Evolutionary conservation across 2,329 filamentous ascomycete species (phyloP).

Genomic region (Alternaria ethzedia): DNA sequence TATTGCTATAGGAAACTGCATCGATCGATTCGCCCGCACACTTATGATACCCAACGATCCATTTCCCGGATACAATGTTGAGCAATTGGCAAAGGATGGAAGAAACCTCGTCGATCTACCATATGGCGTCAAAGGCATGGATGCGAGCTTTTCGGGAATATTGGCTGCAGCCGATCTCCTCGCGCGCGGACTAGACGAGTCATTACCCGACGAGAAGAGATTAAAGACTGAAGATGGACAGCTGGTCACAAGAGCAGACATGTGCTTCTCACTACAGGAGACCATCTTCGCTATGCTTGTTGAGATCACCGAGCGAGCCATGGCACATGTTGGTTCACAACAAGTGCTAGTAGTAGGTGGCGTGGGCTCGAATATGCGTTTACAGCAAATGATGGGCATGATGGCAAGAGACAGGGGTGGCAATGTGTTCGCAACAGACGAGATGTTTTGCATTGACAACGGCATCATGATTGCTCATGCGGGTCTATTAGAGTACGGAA

Average conservation of each 20-base stretch:
- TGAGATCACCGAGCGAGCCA: conserved; percentile 96
- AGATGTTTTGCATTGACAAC: conserved; percentile 98
- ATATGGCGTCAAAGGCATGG: conserved; percentile 98
- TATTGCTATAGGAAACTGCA: conserved; percentile 96
- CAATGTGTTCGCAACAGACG: conserved; percentile 92
- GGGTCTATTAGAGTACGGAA: conserved; percentile 82
- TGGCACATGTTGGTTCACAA: conserved; percentile 91
- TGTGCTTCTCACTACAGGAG: conserved; percentile 95
- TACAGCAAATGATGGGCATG: conserved; percentile 98
- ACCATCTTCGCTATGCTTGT: conserved; percentile 97
- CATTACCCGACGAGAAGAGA: conserved; percentile 46
- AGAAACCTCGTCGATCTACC: conserved; percentile 81
- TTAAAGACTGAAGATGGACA: conserved; percentile 57
- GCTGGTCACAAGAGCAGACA: conserved; percentile 76
- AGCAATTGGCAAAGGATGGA: conserved; percentile 83
- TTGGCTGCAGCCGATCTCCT: conserved; percentile 81
- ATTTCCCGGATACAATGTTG: conserved; percentile 96
- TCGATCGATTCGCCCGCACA: conserved; percentile 93
- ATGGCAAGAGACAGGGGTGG: conserved; percentile 92
- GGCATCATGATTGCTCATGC: conserved; percentile 99
- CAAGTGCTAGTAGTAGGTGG: conserved; percentile 96
- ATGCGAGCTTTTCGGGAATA: conserved; percentile 94
- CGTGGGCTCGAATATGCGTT: conserved; percentile 89
- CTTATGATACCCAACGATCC: conserved; percentile 93
- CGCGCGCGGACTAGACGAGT: conserved; percentile 67